Evolutionary conservation across 1,139 yeast species (phyloP), one percentile per base, ranked within the genome.

Genomic region (Kurtzmaniella quercitrusa): DNA sequence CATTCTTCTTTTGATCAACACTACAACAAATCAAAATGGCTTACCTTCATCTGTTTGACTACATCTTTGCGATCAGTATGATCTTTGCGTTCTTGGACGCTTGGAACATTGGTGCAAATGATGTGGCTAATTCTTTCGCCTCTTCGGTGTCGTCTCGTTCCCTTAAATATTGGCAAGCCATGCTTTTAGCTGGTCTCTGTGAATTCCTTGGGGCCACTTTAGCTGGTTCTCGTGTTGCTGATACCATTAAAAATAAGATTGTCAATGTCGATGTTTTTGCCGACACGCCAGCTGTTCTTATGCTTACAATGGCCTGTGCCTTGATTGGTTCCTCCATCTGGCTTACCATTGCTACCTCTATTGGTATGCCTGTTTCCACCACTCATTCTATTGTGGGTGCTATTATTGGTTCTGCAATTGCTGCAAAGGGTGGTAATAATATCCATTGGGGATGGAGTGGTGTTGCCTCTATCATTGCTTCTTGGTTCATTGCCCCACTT

Each of bases 71-170:
- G 3, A 73, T 82, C 48, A 79, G 81, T 42, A 76, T 82, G 76
- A 65, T 83, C 48, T 83, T 85, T 64, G 90, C 89, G 51, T 82
- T 82, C 69, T 69, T 83, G 55, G 90, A 83, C 63, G 91, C 91
- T n/a, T 85, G 82, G 76, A 82, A 82, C 59, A 85, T 83, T 54
- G 94, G 94, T 44, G 94, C 93, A 38, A 85, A 85, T 58, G 93
- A 85, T 70, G 90, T 84, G 47, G 86, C 93, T 34, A 85, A 85
- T 66, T 84, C 93, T 3, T 85, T 82, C 58, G 85, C 91, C 1
- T 81, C 90, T 2, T 79, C 87, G 2, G 81, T 83, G 18, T 81
- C 90, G 4, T 82, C 91, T 11, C 68, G 86, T 53, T 77, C 89
- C 19, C 66, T 85, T 49, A 77, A 77, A 45, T 82, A 82, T 60